Conservation (phyloP, 1,139 yeast species). For the Yamadazyma songkhlaensis region DNA sequence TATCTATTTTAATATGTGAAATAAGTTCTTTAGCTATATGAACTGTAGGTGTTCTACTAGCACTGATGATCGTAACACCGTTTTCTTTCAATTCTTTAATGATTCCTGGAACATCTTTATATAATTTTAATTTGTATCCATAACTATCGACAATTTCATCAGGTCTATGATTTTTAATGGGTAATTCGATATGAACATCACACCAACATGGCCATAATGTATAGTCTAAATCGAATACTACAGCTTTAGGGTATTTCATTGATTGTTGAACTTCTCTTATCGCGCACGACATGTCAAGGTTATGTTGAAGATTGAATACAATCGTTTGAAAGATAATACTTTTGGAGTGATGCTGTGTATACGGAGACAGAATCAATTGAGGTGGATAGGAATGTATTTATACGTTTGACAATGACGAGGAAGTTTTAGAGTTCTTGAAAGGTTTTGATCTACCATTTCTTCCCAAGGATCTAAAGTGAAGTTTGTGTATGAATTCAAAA, state of each 20-base stretch:
- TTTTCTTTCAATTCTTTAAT: constrained; percentile 40
- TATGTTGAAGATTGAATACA: too few relatives aligned
- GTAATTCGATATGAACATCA: constrained; percentile 65
- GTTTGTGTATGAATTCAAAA: too few relatives aligned
- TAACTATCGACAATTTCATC: constrained; percentile 37
- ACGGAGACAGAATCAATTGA: too few relatives aligned
- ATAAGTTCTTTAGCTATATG: constrained; percentile 57
- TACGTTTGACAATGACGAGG: too few relatives aligned
- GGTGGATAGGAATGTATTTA: too few relatives aligned
- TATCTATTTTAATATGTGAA: constrained; percentile 45
- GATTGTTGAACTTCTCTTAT: too few relatives aligned
- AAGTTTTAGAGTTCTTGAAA: too few relatives aligned
- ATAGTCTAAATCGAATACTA: constrained; percentile 74
- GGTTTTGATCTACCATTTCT: too few relatives aligned
- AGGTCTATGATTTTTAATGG: constrained; percentile 21
- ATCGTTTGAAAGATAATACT: too few relatives aligned
- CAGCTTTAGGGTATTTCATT: constrained; percentile 49
- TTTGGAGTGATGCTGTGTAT: too few relatives aligned
- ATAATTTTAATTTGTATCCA: constrained; percentile 52
- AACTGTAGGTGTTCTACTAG: constrained; percentile 69
- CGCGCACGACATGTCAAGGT: too few relatives aligned
- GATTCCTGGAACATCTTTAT: constrained; percentile 59
- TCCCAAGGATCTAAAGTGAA: too few relatives aligned
- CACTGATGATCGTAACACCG: constrained; percentile 53
- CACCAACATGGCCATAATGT: constrained; percentile 75